Evolutionary conservation across 352 stramenopile species (phyloP).

Genomic region (Aphanomyces stellatus): DNA sequence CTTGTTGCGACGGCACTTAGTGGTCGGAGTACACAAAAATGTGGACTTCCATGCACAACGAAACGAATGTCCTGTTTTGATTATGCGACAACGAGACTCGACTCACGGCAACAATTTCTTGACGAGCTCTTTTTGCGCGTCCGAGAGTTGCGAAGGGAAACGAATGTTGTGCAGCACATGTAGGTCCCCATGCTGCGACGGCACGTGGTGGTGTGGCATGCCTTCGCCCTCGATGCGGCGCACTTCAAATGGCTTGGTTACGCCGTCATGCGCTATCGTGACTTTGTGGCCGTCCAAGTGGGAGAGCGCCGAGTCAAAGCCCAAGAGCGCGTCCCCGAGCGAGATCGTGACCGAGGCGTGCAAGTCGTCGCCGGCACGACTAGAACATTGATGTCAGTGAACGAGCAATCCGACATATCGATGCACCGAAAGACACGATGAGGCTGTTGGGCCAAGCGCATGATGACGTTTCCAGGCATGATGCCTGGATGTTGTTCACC

Average conservation of each 20-base stretch:
- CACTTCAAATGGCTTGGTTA: constrained; percentile 92
- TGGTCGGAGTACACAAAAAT: no score
- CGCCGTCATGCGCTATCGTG: constrained; percentile 60
- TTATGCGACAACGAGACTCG: no score
- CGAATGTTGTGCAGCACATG: constrained; percentile 93
- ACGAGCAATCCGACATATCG: background rate
- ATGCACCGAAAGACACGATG: constrained; percentile 81
- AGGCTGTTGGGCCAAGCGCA: constrained; percentile 87
- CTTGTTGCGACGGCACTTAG: no score
- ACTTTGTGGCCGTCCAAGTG: constrained; percentile 94
- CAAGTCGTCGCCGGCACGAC: constrained; percentile 91
- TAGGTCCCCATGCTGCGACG: constrained; percentile 87
- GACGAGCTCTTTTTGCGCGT: constrained; percentile 79
- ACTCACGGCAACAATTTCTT: constrained; percentile 37
- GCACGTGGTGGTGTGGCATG: constrained; percentile 91
- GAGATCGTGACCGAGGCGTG: constrained; percentile 93
- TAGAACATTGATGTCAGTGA: no score
- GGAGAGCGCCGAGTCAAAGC: constrained; percentile 87
- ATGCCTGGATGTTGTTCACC: constrained; percentile 78
- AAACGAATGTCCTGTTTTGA: no score
- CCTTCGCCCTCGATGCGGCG: constrained; percentile 88
- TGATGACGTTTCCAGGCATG: constrained; percentile 92
- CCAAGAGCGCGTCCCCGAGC: constrained; percentile 94
- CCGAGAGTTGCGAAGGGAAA: constrained; percentile 86
- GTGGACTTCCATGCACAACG: background rate